Conservation (phyloP, 805 yeast genomes). For the Candida schatavii region DNA sequence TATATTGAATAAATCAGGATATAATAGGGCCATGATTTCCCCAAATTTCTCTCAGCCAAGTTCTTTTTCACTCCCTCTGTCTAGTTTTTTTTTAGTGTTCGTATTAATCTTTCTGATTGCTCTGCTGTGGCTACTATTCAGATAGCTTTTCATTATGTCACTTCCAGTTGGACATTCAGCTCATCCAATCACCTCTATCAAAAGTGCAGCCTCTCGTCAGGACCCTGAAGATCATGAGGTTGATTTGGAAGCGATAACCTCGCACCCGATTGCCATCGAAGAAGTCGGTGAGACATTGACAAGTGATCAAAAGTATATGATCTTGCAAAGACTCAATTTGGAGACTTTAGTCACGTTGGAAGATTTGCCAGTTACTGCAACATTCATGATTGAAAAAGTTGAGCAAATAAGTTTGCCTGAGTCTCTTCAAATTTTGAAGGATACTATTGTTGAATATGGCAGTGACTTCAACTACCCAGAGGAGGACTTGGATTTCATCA, state of each 20-base stretch:
- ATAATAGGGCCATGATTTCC: no score
- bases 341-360: conserved; percentile 25
- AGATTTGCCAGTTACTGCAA: conserved; percentile 28
- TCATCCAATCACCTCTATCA: not conserved
- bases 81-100: no score
- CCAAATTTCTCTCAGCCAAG: no score
- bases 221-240: conserved; percentile 4
- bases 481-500: conserved; percentile 32
- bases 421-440: conserved; percentile 37
- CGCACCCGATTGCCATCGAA: conserved; percentile 22
- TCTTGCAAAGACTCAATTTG: conserved; percentile 24
- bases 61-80: no score
- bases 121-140: no score
- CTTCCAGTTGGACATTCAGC: no score
- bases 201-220: not conserved
- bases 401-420: conserved; percentile 33
- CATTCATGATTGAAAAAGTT: conserved; percentile 42
- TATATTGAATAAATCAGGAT: no score
- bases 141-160: no score
- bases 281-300: conserved; percentile 24
- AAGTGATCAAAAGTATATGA: conserved; percentile 22
- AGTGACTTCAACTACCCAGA: conserved; percentile 48
- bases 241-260: conserved; percentile 16
- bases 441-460: conserved; percentile 39
- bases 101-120: no score